A percentile compares a stretch with the other conserved stretches of the same genome.
These are phyloP conservation scores for Coemansia biformis DNA, from an alignment of 192 early-diverging fungal species.

Conservation along the genomic window DNA sequence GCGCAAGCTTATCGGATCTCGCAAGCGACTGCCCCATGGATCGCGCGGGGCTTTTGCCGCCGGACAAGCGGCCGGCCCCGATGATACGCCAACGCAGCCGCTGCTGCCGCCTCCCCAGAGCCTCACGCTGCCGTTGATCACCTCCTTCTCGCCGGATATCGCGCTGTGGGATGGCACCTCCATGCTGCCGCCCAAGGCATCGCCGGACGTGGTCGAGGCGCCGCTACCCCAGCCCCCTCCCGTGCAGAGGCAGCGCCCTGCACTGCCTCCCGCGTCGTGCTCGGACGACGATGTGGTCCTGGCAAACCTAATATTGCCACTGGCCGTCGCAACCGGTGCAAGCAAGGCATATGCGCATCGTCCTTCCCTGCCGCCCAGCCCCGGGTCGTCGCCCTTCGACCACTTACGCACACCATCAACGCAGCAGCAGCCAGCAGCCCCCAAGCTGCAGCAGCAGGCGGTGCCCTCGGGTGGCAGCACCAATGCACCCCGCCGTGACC, in stretches of 20 bases:
- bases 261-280: background rate
- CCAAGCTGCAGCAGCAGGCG: background rate
- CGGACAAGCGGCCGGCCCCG: too few relatives aligned
- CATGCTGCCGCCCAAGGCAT: too few relatives aligned
- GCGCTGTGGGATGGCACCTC: slow-evolving; percentile 1
- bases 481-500: slow-evolving; percentile 16
- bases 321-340: too few relatives aligned
- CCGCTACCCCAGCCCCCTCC: too few relatives aligned
- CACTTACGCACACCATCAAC: too few relatives aligned
- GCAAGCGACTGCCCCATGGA: background rate
- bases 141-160: slow-evolving; percentile 8
- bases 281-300: slow-evolving; percentile 5
- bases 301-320: background rate
- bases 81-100: too few relatives aligned
- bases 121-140: slow-evolving; percentile 18
- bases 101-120: background rate
- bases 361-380: background rate
- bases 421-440: background rate
- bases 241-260: too few relatives aligned
- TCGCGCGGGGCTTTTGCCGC: background rate
- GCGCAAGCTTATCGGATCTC: slow-evolving; percentile 4
- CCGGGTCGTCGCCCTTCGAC: background rate
- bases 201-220: too few relatives aligned
- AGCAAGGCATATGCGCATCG: background rate
- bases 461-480: background rate